Percentiles rank a stretch among this genome's conserved stretches.
These are phyloP conservation scores for Gaertneriomyces sp. DNA, from an alignment of 192 early-diverging fungal species.

Conservation along the genomic window DNA sequence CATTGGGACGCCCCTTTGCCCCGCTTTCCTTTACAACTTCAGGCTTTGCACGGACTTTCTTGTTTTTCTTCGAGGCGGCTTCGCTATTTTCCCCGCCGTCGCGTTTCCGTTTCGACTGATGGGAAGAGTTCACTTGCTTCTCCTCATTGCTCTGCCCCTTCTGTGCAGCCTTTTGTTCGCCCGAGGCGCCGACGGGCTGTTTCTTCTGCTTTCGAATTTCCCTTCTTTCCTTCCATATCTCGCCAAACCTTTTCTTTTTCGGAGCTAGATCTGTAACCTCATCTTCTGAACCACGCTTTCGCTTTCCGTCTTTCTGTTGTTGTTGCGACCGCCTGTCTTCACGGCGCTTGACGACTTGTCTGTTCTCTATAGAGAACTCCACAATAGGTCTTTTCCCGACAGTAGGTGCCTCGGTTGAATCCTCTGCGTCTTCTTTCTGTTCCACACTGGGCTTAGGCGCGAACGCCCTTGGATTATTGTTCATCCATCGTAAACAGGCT, in stretches of 20 bases:
- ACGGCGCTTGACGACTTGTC: slow-evolving; percentile 69
- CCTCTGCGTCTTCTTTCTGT: slow-evolving; percentile 4
- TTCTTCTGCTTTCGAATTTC: slow-evolving; percentile 17
- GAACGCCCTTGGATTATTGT: slow-evolving; percentile 60
- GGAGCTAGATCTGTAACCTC: slow-evolving; percentile 12
- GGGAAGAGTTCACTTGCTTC: slow-evolving; percentile 13
- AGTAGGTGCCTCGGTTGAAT: neutral
- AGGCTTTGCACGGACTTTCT: neutral
- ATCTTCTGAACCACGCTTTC: slow-evolving; percentile 21
- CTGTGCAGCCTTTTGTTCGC: slow-evolving; percentile 7
- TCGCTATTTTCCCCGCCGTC: slow-evolving; percentile 12
- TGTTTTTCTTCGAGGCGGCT: slow-evolving; percentile 7
- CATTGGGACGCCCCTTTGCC: neutral
- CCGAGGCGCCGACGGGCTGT: slow-evolving; percentile 3
- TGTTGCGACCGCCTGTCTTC: slow-evolving; percentile 38
- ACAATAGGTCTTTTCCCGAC: slow-evolving; percentile 68
- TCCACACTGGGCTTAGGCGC: slow-evolving; percentile 19
- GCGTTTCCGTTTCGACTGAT: slow-evolving; percentile 15
- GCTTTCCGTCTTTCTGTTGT: neutral
- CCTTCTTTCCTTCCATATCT: slow-evolving; percentile 22
- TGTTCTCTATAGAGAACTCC: slow-evolving; percentile 90
- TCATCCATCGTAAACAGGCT: slow-evolving; percentile 86
- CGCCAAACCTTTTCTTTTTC: slow-evolving; percentile 29
- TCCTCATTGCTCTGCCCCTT: slow-evolving; percentile 9
- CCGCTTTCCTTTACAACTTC: neutral